Evolutionary conservation across 192 early-diverging fungal genomes (phyloP).

Genomic region (Geranomyces michiganensis): DNA sequence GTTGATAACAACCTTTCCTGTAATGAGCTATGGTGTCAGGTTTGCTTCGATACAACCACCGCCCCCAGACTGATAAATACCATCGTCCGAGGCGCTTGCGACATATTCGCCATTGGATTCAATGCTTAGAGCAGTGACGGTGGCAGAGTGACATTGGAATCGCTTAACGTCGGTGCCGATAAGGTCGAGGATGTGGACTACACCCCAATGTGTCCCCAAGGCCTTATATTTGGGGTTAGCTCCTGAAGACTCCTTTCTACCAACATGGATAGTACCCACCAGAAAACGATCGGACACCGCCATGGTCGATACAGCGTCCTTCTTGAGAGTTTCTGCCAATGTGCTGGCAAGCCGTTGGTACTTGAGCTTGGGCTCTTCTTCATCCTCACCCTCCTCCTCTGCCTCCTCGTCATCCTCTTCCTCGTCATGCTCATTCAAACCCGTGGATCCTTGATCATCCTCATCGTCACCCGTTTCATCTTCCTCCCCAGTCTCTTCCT

Average conservation of each 20-base stretch:
- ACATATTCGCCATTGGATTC: constrained; percentile 85
- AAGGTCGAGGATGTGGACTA: constrained; percentile 87
- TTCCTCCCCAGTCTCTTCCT: constrained; percentile 5
- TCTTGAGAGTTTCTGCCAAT: constrained; percentile 75
- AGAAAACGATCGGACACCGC: constrained; percentile 83
- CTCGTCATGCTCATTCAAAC: constrained; percentile 15
- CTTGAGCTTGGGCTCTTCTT: constrained; percentile 90
- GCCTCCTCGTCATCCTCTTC: constrained; percentile 57
- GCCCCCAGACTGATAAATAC: too few relatives aligned
- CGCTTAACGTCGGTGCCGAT: constrained; percentile 87
- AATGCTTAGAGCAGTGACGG: constrained; percentile 86
- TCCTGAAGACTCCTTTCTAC: not conserved
- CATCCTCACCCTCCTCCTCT: constrained; percentile 68
- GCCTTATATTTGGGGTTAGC: constrained; percentile 44
- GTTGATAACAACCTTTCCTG: constrained; percentile 85
- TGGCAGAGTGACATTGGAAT: constrained; percentile 80
- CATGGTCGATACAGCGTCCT: constrained; percentile 83
- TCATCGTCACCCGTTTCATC: constrained; percentile 21
- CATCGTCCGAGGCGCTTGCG: constrained; percentile 92
- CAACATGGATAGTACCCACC: constrained; percentile 48
- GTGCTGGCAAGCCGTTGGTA: constrained; percentile 83
- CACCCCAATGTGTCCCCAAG: constrained; percentile 90
- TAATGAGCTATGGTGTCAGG: not conserved
- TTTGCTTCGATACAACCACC: too few relatives aligned
- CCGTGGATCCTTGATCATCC: not conserved